Base-by-base conservation (phyloP, 2,329 filamentous ascomycete genomes). In the Hortaea werneckii region DNA sequence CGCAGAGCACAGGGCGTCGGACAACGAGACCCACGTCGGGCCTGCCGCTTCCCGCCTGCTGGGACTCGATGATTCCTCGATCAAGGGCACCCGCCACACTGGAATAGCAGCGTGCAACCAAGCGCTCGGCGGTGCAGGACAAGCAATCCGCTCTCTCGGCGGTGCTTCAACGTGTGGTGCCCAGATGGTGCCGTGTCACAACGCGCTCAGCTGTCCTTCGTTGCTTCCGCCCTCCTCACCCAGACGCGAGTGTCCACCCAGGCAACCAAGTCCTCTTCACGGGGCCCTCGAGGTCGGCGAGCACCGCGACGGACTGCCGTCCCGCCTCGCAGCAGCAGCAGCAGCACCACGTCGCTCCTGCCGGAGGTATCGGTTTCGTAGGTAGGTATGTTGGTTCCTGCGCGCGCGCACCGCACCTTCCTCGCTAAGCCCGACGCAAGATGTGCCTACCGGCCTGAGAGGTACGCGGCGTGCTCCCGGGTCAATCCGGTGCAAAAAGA, bases 11-110 rank as follows among this genome's bases (percentile, higher is more conserved):
- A 59, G 58, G 57, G 58, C 55, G 41, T 50, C 46, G 51, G 54
- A 56, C 53, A 55, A 59, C 56, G 56, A 56, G 58, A 60, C 59
- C 63, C 65, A 67, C 64, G 67, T 65, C 65, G 65, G 58, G 60
- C 56, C 58, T 62, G 63, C 57, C 60, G 57, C 55, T 56, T 63
- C 58, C 61, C 64, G 64, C n/a, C 9, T n/a, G n/a, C 9, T 35
- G 32, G n/a, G n/a, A 35, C 9, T 62, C 59, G 63, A 60, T 64
- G 58, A 59, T 62, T 53, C 50, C 53, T 48, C 44, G 44, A 51
- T 42, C 37, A 13, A 41, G 50, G 32, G 40, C 32, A 44, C 29
- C 49, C 51, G 49, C 44, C 41, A 46, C 41, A 41, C 47, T 51
- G 51, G 49, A 43, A 43, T 37, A 13, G 41, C 29, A 37, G 30